phyloP scores from a whole-genome alignment of 208 protist genomes.

The Jaenimonas drosophilae region DNA sequence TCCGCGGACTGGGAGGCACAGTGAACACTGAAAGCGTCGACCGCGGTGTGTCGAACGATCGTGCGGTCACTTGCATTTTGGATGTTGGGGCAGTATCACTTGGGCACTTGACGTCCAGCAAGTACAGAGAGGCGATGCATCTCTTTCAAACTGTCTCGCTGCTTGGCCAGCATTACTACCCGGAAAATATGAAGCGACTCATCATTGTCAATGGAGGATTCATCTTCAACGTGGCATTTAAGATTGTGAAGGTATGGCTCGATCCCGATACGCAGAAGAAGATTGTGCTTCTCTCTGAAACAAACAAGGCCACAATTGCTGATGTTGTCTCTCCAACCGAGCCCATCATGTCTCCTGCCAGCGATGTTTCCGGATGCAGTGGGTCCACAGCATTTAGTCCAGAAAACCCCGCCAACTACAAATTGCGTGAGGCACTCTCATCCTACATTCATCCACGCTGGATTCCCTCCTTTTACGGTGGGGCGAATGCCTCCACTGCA shows the following conservation, averaged over 20 bases:
- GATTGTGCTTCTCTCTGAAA: conserved; percentile 33
- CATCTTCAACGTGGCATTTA: conserved; percentile 36
- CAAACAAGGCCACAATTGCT: conserved; percentile 22
- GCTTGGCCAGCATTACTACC: conserved; percentile 44
- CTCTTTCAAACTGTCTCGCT: conserved; percentile 32
- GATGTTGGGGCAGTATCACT: conserved; percentile 16
- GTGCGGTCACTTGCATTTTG: neutral
- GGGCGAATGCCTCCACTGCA: too few relatives aligned
- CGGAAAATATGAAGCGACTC: conserved; percentile 54
- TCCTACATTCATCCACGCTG: too few relatives aligned
- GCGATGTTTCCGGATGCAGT: too few relatives aligned
- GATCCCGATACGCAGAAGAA: conserved; percentile 55
- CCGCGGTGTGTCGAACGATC: neutral
- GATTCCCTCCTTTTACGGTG: too few relatives aligned
- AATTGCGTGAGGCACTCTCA: too few relatives aligned
- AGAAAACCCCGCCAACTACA: too few relatives aligned
- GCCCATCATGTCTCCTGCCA: conserved; percentile 1
- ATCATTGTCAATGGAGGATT: conserved; percentile 54
- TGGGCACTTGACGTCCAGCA: conserved; percentile 35
- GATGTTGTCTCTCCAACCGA: conserved; percentile 6
- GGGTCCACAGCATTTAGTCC: too few relatives aligned
- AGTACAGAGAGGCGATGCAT: conserved; percentile 24
- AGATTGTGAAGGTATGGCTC: conserved; percentile 35
- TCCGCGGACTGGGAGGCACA: conserved; percentile 9
- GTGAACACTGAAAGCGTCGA: conserved; percentile 10